Evolutionary conservation across 495 filamentous ascomycete species (phyloP), one percentile per base, ranked within the genome.

Genomic region (Xylaria grammica): DNA sequence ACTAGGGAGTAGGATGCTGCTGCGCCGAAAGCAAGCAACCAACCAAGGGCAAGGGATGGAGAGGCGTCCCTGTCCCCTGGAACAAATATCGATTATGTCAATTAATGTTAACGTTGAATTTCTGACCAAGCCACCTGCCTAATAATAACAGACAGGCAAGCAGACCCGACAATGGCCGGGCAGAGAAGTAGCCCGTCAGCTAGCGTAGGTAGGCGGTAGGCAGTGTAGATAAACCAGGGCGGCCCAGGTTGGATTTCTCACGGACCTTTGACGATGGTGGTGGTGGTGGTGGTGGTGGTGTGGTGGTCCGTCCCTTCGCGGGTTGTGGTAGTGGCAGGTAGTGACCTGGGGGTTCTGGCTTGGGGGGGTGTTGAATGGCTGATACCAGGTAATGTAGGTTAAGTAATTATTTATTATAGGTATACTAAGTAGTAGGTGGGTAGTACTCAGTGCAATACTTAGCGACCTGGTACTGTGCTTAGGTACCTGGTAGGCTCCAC

Each of bases 1-100:
- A 2, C 15, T 17, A 30, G 11, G 8, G 19, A 17, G 52, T 19
- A 20, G 11, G 24, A 38, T 30, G 54, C 26, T 57, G 53, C 53
- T 44, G 53, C 53, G 53, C 53, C 53, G 24, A 34, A 22, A 20
- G 38, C 36, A 22, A 20, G 38, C 36, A 26, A 17, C 26, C 54
- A 36, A 55, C 32, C 52, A 38, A 55, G 44, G 69, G 60, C 58
- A 62, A 67, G 60, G 69, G 61, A 48, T 71, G 60, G 34, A 57
- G 40, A 19, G 65, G 66, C 34, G 63, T 62, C 34, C 36, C 56
- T 40, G 63, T 62, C 69, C 68, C 68, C 48, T 51, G 26, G 48
- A 51, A 30, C 48, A 13, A 17, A 30, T 30, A 26, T 27, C 8
- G n/a, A 36, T 15, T 13, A 30, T 30, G 48, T 30, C 8, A 19